phyloP scores from a whole-genome alignment of 371 early-diverging fungal genomes.

The Mortierella sp. region DNA sequence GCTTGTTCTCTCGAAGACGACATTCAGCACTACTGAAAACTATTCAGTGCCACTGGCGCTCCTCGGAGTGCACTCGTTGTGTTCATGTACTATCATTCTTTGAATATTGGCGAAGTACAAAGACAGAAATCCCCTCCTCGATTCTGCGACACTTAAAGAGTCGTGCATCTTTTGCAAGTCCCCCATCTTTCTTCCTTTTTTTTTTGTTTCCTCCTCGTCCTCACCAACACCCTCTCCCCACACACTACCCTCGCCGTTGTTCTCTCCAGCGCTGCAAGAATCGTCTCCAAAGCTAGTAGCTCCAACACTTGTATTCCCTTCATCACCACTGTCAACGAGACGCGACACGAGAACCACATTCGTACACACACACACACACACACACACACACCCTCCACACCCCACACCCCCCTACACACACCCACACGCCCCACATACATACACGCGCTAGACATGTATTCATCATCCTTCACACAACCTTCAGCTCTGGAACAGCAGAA shows the following conservation, averaged over 20 bases:
- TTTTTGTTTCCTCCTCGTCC: background rate
- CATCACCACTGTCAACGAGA: too few species aligned
- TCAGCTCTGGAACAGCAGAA: background rate
- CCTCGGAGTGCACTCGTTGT: too few species aligned
- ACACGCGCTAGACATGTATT: too few species aligned
- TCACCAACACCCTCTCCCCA: background rate
- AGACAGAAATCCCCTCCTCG: too few species aligned
- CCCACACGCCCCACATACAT: too few species aligned
- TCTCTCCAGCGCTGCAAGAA: background rate
- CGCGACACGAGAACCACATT: too few species aligned
- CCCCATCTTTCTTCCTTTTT: conserved; percentile 2
- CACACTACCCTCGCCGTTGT: background rate
- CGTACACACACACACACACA: too few species aligned
- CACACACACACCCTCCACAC: too few species aligned
- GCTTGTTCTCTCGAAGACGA: background rate
- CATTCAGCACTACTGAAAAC: too few species aligned
- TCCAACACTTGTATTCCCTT: background rate
- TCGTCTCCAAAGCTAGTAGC: background rate
- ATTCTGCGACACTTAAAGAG: background rate
- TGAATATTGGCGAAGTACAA: too few species aligned
- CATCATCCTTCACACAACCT: conserved; percentile 6
- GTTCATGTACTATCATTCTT: too few species aligned
- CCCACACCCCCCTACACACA: too few species aligned
- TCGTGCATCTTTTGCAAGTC: background rate
- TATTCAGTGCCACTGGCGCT: background rate